Evolutionary conservation across 805 yeast genomes (phyloP), one percentile per base, ranked within the genome.

Genomic region (Candida manassasensis): DNA sequence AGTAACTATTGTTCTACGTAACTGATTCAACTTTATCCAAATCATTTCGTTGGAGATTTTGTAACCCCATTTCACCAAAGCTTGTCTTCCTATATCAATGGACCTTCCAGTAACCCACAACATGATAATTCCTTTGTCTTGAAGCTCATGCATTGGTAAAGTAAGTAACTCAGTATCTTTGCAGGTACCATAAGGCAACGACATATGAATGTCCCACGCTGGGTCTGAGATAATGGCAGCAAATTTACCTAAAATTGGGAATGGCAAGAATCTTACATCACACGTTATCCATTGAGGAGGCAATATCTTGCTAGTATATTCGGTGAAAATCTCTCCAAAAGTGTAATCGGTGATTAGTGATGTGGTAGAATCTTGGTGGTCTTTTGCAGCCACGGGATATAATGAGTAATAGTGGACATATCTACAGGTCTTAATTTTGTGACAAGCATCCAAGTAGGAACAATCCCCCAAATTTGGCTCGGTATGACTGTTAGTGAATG

Each of bases 31-130:
- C 56, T 89, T 89, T 40, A 87, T 74, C 97, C 97, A 89, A 6
- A 89, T 75, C 42, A 89, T 58, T 54, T 89, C 97, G 55, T 88
- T 90, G 15, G 75, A 61, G 4, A 82, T 76, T 24, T 59, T 53
- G 53, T 89, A 89, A 1, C 97, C 97, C 96, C 96, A 88, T 39
- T 74, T 77, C 3, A 55, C 56, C 37, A 89, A 62, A 6, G 89
- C 85, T 38, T 76, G 75, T 27, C 95, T 71, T 1, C 97, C 97
- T 14, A 84, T 68, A 47, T 90, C 96, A 46, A 87, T 79, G 8
- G 96, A 87, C 30, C 97, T 70, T 1, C 97, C 97, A 1, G 97
- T 90, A 8, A 90, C 97, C 97, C 97, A 89, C 17, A 89, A 69
- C 41, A 88, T 68, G 29, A 88, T 61, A 2, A 89, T 62, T 0